Base-by-base conservation (phyloP, 306 rosid genomes). In the Hylodesmum podocarpum region DNA sequence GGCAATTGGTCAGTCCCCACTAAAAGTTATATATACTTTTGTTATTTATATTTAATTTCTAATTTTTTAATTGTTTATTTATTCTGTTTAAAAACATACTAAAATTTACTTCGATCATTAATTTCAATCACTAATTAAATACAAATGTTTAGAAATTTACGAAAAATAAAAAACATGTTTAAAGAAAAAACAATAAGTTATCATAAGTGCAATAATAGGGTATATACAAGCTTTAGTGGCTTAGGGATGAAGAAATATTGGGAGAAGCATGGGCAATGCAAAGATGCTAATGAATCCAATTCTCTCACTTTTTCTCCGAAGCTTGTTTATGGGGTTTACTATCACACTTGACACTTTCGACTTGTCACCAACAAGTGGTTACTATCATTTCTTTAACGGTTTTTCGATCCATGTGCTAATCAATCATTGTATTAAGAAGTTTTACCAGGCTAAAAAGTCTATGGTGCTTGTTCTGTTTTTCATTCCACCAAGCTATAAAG, bases 401-500 rank as follows among this genome's bases (percentile, higher is more conserved):
- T 76, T 31, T 34, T 54, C 14, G 8, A 43, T 34, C 70, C 90
- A 86, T 89, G 86, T 85, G 88, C 74, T 76, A 19, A 24, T 79
- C 22, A 66, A 87, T 89, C 81, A 89, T 85, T 72, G 8, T 62
- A 73, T 66, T 51, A 24, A 69, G 46, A 65, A 82, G 50, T 28
- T 21, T 75, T 50, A 19, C 62, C 78, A 29, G 11, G 55, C 40
- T 36, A 6, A 15, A 15, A 43, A 36, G 18, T 58, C 77, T 66
- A 58, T 61, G 25, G 28, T 9, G 41, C 19, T 19, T 50, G 39
- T 53, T 46, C 15, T 4, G 10, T 29, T 69, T 4, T 61, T 8
- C 24, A 0, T 33, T 64, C 21, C 8, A 27, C 10, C 36, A 28
- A 6, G 8, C n/a, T 22, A 37, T 37, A 63, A 63, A 36, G 69